A percentile compares a stretch with the other conserved stretches of the same genome.
phyloP scores from a whole-genome alignment of 1,284 basidiomycete species.

The Irpex sp. region DNA sequence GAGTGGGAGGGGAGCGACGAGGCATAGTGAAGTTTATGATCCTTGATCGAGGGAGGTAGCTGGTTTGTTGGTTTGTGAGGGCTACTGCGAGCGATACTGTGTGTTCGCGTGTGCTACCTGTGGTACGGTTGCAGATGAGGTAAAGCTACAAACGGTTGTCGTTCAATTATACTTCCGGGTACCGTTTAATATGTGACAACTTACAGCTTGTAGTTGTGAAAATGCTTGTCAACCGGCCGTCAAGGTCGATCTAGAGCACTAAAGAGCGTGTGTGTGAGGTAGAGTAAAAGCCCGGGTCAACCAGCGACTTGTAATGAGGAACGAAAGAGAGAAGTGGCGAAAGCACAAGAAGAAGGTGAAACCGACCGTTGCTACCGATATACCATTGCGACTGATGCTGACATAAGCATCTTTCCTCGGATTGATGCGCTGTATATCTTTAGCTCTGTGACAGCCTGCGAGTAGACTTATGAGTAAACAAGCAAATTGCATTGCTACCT shows the following conservation, averaged over 20 bases:
- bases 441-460: background rate
- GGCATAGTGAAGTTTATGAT: slow-evolving; percentile 15
- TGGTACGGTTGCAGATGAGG: background rate
- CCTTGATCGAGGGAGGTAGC: background rate
- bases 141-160: background rate
- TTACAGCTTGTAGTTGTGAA: background rate
- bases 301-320: slow-evolving; percentile 7
- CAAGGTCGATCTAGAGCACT: background rate
- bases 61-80: background rate
- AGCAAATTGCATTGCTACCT: background rate
- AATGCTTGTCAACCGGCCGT: slow-evolving; percentile 4
- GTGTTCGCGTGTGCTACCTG: background rate
- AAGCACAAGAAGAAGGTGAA: slow-evolving; percentile 5
- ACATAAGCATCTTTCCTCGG: slow-evolving; percentile 9
- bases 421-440: background rate
- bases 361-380: slow-evolving; percentile 3
- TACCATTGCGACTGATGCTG: slow-evolving; percentile 10
- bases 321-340: background rate
- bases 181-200: background rate
- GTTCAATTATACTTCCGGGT: background rate
- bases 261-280: slow-evolving; percentile 3
- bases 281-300: slow-evolving; percentile 15
- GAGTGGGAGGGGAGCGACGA: slow-evolving; percentile 25
- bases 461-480: background rate
- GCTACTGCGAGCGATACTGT: background rate